Evolutionary conservation across 2,329 filamentous ascomycete genomes (phyloP), one percentile per base, ranked within the genome.

Genomic region (Didymella sp.): DNA sequence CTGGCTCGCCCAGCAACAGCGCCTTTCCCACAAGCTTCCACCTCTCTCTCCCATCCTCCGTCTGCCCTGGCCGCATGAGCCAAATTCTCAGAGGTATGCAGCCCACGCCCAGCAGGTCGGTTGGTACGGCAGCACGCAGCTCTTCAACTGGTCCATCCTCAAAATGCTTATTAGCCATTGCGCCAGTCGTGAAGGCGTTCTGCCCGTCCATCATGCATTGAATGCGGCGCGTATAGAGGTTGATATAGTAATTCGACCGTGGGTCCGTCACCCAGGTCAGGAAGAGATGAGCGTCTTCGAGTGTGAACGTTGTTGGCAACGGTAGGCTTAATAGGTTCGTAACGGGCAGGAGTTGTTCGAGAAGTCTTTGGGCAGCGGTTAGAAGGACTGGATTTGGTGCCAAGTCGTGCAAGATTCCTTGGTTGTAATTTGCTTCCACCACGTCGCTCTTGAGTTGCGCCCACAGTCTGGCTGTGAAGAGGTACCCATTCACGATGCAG

Each of bases 231-330:
- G 50, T 40, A 2, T 22, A 25, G 15, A 30, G n/a, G 15, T 52
- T 17, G 25, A 63, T 61, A 40, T 63, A 65, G 24, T 60, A 63
- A 48, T 57, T 55, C 0, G 58, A 65, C 13, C 62, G 58, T 24
- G 60, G 58, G 28, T 65, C 62, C 0, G 62, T 61, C 12, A 65
- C 42, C 62, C 62, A 65, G 0, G 56, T 65, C 11, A 65, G 21
- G 38, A 65, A 65, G 17, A 63, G 33, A 1, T 51, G 48, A 2
- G 60, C 60, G 11, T 65, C 60, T 41, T 58, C 48, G 7, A 56
- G 7, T 8, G 40, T 45, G 21, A 63, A 58, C 1, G 1, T 22
- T 12, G 30, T 27, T 2, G 53, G 45, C 7, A 25, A 5, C 17
- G 41, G 21, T 2, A 54, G 51, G 22, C 42, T 21, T 1, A 51